phyloP scores from a whole-genome alignment of 1,139 yeast species.

The Kodamaea plutei region DNA sequence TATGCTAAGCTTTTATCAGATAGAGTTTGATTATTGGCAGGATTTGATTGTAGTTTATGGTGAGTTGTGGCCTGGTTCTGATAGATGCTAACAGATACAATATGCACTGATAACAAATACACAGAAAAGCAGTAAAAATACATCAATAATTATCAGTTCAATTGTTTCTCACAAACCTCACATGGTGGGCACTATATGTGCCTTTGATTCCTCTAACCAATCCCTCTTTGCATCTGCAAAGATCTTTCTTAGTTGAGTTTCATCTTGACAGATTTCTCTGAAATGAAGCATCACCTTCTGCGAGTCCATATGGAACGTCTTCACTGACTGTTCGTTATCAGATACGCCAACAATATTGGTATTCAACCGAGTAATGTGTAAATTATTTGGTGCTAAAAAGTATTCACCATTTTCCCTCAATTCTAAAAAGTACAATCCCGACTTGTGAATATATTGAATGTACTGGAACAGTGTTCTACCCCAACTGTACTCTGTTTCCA shows the following conservation, averaged over 20 bases:
- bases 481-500: conserved; percentile 79
- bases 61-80: too few relatives aligned
- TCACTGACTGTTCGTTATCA: conserved; percentile 25
- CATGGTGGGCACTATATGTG: conserved; percentile 7
- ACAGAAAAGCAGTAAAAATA: too few relatives aligned
- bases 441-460: conserved; percentile 84
- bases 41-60: too few relatives aligned
- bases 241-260: conserved; percentile 41
- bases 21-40: too few relatives aligned
- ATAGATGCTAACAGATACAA: too few relatives aligned
- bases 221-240: conserved; percentile 56
- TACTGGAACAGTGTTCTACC: conserved; percentile 78
- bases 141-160: too few relatives aligned
- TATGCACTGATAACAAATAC: too few relatives aligned
- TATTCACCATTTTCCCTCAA: conserved; percentile 77
- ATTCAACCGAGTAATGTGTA: conserved; percentile 64
- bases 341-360: conserved; percentile 23
- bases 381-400: conserved; percentile 76
- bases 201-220: conserved; percentile 36
- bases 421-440: conserved; percentile 90
- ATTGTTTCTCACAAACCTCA: too few relatives aligned
- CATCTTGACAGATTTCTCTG: conserved; percentile 56
- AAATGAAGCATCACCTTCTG: conserved; percentile 72
- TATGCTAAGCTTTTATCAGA: too few relatives aligned
- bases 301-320: conserved; percentile 48